Evolutionary conservation across 1,284 basidiomycete species (phyloP), one percentile per base, ranked within the genome.

Genomic region (Cutaneotrichosporon cavernicola): DNA sequence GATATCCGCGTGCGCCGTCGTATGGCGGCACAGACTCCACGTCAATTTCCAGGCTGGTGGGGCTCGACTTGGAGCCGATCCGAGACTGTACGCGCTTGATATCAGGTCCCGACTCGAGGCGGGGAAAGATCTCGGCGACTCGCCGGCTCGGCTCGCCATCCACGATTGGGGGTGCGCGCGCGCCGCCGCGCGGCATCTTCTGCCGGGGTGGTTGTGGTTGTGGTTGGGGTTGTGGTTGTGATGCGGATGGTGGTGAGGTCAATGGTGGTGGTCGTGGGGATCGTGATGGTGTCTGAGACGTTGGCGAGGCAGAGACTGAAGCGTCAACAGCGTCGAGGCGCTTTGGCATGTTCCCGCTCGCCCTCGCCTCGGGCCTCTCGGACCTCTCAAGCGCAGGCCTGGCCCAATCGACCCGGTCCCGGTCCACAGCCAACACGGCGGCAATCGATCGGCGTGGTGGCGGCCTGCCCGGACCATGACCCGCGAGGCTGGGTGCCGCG

Each of bases 131-230:
- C 43, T 16, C 7, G 1, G 4, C 13, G 43, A 18, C 40, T 13
- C 14, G 11, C 40, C 43, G 43, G 18, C 43, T 46, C 16, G 43
- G 43, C 43, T 46, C 43, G 18, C 43, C 51, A 13, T 7, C 13
- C 6, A 52, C 51, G 51, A 31, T 14, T 2, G 16, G 7, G 14
- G 13, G 30, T 14, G 49, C n/a, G 14, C 53, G 32, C 53, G 31
- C 55, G 5, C 55, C 55, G 26, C 57, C 57, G 30, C 57, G 57
- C 57, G 57, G 57, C 57, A 58, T 58, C 57, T 58, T 58, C 30
- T 58, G 57, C n/a, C 57, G 43, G 16, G 56, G 56, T 26, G 40
- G 40, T 43, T 43, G 43, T 46, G 14, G 43, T 46, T 46, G 43
- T n/a, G 43, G 18, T 46, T 16, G 43, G 38, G 38, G 43, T 18